Base-by-base conservation (phyloP, 2,329 filamentous ascomycete species). In the Pseudogymnoascus sp. region DNA sequence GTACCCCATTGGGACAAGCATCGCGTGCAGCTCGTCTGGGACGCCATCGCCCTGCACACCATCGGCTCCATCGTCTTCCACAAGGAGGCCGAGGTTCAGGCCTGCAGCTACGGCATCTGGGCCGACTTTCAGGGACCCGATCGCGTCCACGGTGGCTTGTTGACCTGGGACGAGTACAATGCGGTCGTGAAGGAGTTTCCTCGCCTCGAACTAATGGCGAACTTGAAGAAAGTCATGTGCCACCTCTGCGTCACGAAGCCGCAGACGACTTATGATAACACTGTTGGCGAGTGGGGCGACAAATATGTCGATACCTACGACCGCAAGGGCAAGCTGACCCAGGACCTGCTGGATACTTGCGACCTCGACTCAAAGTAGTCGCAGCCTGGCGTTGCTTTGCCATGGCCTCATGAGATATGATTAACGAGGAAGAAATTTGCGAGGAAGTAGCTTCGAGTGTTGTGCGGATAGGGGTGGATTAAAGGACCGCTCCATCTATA, bases 31-130 rank as follows among this genome's bases (percentile, higher is more conserved):
- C 70, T 79, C 5, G 72, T 78, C 12, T 81, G 77, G 77, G 78
- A 81, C 64, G 67, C 74, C 11, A 80, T 81, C 62, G 78, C 78
- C 0, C 69, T 81, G 61, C 77, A 78, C 65, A 75, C 74, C 0
- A 72, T 71, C 4, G 62, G 62, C 0, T 70, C 63, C n/a, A 74
- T 80, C 35, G 71, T 71, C 9, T 63, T 63, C 7, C 73, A 77
- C 66, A 80, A 79, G 65, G 72, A 80, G 67, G 69, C 73, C 5
- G 74, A 74, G 47, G 77, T 79, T 6, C 67, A 69, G 58, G 70
- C 72, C 0, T 67, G 67, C 5, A 63, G 67, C 9, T 63, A 67
- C 14, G 75, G 74, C 1, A 74, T 77, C 47, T 58, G 64, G 39
- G 71, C 73, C 15, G 76, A 79, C 57, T 76, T 78, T 59, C 53